Conservation (phyloP, 345 rosid species). For the Luvunga scandens region DNA sequence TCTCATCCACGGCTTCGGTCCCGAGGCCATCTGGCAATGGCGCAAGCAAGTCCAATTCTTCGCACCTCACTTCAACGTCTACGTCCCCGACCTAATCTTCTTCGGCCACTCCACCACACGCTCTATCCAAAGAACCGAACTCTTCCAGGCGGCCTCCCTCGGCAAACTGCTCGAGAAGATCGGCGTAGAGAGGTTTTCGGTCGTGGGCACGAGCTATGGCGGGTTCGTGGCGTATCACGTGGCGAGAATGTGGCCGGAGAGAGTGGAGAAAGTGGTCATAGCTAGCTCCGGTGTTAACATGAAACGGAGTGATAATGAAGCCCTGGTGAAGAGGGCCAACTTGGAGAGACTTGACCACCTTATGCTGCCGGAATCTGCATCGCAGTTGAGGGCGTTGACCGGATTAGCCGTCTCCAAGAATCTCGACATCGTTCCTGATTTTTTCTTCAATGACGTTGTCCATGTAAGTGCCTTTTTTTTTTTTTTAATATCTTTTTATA, state of each 20-base stretch:
- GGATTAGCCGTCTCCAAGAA: conserved; percentile 42
- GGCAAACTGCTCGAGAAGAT: conserved; percentile 52
- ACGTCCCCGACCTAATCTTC: conserved; percentile 76
- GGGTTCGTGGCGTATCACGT: conserved; percentile 83
- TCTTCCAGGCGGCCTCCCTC: conserved; percentile 64
- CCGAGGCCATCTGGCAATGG: conserved; percentile 80
- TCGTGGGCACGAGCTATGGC: conserved; percentile 88
- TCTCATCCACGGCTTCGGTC: conserved; percentile 89
- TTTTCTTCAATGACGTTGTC: conserved; percentile 54
- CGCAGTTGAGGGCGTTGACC: conserved; percentile 51
- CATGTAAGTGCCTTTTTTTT: conserved; percentile 37
- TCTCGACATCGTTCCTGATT: conserved; percentile 49
- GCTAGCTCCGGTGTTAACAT: conserved; percentile 81
- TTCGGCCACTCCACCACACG: conserved; percentile 65
- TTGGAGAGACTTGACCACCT: conserved; percentile 50
- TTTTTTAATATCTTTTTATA: neutral
- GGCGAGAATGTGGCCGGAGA: conserved; percentile 71
- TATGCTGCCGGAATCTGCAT: conserved; percentile 66
- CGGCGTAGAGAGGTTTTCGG: conserved; percentile 42
- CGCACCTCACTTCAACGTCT: conserved; percentile 43
- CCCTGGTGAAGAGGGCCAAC: conserved; percentile 44
- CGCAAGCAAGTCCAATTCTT: conserved; percentile 68
- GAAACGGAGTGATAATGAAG: conserved; percentile 49
- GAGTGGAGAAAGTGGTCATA: conserved; percentile 73
- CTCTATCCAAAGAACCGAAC: conserved; percentile 61